Conservation (phyloP, 257 asterid species). For the Galeopsis tetrahit region DNA sequence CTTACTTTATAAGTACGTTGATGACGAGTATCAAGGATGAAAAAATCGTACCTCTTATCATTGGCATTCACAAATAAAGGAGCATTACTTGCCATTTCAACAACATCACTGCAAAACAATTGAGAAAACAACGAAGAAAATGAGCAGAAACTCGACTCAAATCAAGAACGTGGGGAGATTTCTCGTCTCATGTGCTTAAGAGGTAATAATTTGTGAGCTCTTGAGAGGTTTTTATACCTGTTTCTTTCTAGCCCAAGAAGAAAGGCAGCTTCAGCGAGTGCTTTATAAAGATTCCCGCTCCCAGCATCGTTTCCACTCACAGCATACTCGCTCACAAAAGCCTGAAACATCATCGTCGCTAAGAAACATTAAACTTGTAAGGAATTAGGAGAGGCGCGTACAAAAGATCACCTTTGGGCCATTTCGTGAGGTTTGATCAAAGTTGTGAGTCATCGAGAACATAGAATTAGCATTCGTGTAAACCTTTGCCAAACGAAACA, state of each 20-base stretch:
- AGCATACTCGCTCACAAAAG: constrained; percentile 91
- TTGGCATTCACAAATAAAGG: constrained; percentile 82
- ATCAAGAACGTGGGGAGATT: too few species aligned
- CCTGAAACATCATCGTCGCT: constrained; percentile 47
- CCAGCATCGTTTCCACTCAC: constrained; percentile 86
- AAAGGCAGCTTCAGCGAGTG: constrained; percentile 87
- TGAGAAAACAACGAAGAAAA: too few species aligned
- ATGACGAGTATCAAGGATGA: constrained; percentile 3
- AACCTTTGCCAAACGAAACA: constrained; percentile 47
- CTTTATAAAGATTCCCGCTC: constrained; percentile 76
- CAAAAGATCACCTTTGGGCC: constrained; percentile 77
- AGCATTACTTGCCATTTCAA: constrained; percentile 93
- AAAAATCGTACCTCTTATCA: constrained; percentile 57
- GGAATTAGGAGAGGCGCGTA: constrained; percentile 7
- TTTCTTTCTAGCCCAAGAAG: constrained; percentile 81
- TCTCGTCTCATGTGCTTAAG: too few species aligned
- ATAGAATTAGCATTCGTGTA: constrained; percentile 66
- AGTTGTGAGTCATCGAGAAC: constrained; percentile 66
- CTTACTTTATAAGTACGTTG: background rate
- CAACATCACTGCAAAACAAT: constrained; percentile 63
- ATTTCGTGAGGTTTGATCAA: constrained; percentile 60
- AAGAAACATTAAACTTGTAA: constrained; percentile 20
- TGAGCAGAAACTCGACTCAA: too few species aligned
- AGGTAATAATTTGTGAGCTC: background rate
- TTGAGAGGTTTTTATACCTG: constrained; percentile 51